phyloP scores from a whole-genome alignment of 306 rosid genomes.

The Adenanthera pavonina region DNA sequence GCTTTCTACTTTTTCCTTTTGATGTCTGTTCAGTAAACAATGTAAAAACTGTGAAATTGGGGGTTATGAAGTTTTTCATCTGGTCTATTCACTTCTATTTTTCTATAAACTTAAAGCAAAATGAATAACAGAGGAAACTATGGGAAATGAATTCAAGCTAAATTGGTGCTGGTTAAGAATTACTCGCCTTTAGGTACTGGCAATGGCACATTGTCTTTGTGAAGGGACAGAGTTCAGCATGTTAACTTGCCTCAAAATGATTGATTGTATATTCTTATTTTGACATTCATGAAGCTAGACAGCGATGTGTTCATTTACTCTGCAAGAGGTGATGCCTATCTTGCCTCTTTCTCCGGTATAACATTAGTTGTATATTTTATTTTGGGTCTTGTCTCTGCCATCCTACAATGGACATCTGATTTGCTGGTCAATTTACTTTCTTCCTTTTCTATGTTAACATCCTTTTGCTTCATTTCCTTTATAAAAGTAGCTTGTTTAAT shows the following conservation, averaged over 20 bases:
- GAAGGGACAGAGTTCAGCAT: neutral
- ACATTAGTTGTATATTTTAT: neutral
- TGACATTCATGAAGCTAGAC: neutral
- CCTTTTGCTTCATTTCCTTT: slow-evolving; percentile 19
- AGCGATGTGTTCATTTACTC: neutral
- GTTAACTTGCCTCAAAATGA: neutral
- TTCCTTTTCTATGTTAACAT: neutral
- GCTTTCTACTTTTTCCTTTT: neutral
- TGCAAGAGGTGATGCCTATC: neutral
- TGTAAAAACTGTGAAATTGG: neutral
- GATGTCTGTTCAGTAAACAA: neutral
- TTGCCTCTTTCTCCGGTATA: neutral
- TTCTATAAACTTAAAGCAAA: neutral
- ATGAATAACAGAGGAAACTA: slow-evolving; percentile 1
- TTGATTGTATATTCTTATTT: neutral
- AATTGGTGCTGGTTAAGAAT: too few species aligned
- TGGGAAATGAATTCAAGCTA: neutral
- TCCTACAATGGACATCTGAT: neutral
- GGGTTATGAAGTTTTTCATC: neutral
- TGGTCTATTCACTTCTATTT: neutral
- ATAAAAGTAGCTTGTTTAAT: slow-evolving; percentile 26
- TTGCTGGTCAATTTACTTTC: neutral
- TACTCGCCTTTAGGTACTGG: too few species aligned
- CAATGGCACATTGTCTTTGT: neutral
- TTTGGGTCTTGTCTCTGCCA: neutral